Evolutionary conservation across 2,329 filamentous ascomycete genomes (phyloP).

Genomic region (Tolypocladium paradoxum): DNA sequence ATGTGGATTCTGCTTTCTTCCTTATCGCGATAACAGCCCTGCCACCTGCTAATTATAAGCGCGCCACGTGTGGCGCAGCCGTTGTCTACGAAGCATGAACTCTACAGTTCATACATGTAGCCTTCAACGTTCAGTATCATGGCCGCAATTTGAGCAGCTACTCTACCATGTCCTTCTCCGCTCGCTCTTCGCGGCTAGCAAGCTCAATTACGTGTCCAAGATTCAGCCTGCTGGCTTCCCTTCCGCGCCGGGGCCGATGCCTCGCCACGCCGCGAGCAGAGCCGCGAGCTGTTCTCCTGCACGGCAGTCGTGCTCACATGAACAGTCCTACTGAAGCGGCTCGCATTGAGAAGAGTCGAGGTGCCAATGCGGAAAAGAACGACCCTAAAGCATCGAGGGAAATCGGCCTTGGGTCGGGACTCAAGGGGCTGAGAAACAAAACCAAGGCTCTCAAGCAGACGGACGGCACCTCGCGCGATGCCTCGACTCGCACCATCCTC

Average conservation of each 20-base stretch:
- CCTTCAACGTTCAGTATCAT: not conserved
- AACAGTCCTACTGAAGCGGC: not conserved
- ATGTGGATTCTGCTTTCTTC: not conserved
- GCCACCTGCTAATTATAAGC: not conserved
- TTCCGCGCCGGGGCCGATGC: not conserved
- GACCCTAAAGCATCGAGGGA: not conserved
- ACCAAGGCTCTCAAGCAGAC: slow-evolving; percentile 13
- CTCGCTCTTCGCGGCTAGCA: slow-evolving; percentile 1
- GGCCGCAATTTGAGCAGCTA: not conserved
- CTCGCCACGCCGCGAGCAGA: not conserved
- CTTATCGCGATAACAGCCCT: not conserved
- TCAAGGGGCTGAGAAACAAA: slow-evolving; percentile 8
- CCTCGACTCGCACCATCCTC: slow-evolving; percentile 17
- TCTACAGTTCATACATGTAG: too few species aligned
- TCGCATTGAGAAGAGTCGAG: not conserved
- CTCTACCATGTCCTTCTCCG: slow-evolving; percentile 5
- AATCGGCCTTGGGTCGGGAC: not conserved
- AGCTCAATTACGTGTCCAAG: slow-evolving; percentile 1
- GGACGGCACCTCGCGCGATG: not conserved
- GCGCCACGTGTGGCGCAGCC: slow-evolving; percentile 1
- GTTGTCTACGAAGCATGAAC: too few species aligned
- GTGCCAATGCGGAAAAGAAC: not conserved
- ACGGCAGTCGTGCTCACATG: not conserved
- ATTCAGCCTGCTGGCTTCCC: not conserved
- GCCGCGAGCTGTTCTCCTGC: not conserved